Evolutionary conservation across 805 yeast species (phyloP), one percentile per base, ranked within the genome.

Genomic region (Barnettozyma pratensis): DNA sequence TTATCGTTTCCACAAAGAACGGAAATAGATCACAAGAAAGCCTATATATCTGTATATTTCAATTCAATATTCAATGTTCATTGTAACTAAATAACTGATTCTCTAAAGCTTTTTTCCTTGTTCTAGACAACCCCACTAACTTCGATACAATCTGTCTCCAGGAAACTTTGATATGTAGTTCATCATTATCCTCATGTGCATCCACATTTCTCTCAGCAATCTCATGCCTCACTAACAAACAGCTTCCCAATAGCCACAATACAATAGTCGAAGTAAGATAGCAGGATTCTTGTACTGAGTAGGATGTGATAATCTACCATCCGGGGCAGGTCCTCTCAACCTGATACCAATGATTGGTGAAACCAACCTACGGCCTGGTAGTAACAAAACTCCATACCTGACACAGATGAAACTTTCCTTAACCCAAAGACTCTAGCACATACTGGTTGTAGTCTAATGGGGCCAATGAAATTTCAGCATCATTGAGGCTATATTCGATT

Each of bases 331-430:
- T 8, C 63, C 52, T 49, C 79, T 79, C 42, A 82, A 66, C 9
- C 73, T 63, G 14, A 80, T 69, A 6, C 87, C 87, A 50, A 83
- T 74, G 28, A 81, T 72, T 1, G 87, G 87, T 1, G 87, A 74
- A 2, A 71, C 75, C 12, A 78, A 61, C 2, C 80, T 79, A 32
- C 77, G 66, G 0, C 7, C 84, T 87, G 40, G 75, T 57, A 34
- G 73, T 63, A 11, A 72, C 55, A 85, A 85, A 82, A 4, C 75
- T 54, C 19, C 76, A 79, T 70, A 19, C 79, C 74, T 44, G 74
- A 65, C 0, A 73, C 63, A 14, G 77, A 73, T 41, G 75, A 75
- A 57, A 80, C 62, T 54, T 75, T 78, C 37, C 70, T 61, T 31
- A 82, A 60, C 0, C 88, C 88, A 14, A 76, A 75, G 28, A 81